Percentiles rank a stretch among this genome's conserved stretches.
Conservation (phyloP, 331 rosid species). For the Pyrus hybrid region DNA sequence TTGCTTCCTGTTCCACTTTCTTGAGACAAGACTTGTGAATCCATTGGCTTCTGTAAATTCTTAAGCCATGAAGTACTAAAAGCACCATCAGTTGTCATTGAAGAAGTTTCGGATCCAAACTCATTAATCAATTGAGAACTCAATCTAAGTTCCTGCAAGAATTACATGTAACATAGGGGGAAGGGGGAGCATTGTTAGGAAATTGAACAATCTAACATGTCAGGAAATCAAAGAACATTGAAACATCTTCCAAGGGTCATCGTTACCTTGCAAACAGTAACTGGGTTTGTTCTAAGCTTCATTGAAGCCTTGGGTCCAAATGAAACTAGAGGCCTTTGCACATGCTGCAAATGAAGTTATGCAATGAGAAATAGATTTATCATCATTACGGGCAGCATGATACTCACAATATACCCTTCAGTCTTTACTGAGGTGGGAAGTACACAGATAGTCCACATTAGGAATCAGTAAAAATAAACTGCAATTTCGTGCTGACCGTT, state of each 20-base stretch:
- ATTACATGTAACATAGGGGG: constrained; percentile 9
- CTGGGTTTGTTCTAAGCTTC: constrained; percentile 81
- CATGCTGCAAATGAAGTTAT: constrained; percentile 60
- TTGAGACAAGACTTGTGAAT: constrained; percentile 57
- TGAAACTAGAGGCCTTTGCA: constrained; percentile 83
- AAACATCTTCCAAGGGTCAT: constrained; percentile 19
- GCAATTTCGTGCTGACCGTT: constrained; percentile 51
- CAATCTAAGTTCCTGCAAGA: constrained; percentile 74
- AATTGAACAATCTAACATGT: constrained; percentile 1
- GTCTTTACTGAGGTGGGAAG: not conserved
- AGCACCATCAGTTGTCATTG: constrained; percentile 76
- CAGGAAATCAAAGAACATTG: constrained; percentile 6
- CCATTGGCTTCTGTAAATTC: constrained; percentile 68
- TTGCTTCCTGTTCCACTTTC: constrained; percentile 53
- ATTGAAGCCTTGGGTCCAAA: constrained; percentile 91
- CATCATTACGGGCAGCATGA: not conserved
- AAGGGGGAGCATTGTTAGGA: constrained; percentile 6
- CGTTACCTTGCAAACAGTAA: constrained; percentile 77
- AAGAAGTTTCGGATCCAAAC: constrained; percentile 61
- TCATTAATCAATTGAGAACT: constrained; percentile 79
- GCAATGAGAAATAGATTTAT: not conserved
- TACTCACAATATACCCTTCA: not conserved
- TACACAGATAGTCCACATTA: not conserved
- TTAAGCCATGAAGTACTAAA: constrained; percentile 84
- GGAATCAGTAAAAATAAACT: constrained; percentile 1